Percentiles rank a stretch among this genome's conserved stretches.
phyloP scores from a whole-genome alignment of 257 asterid genomes.

The Solanum ossicruentum region DNA sequence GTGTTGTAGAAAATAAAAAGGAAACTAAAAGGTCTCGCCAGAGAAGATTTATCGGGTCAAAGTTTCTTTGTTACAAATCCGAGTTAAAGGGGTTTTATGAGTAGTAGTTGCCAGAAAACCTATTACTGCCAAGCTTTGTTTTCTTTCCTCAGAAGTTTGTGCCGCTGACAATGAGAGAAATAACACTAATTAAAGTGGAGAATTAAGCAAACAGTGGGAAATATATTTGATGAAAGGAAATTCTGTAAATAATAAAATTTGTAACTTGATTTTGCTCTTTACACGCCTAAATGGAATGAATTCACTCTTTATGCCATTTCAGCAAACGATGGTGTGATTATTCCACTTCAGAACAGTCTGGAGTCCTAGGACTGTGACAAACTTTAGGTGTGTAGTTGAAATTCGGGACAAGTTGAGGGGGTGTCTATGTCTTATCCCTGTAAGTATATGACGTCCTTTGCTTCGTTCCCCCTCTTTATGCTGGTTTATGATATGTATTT shows the following conservation, averaged over 20 bases:
- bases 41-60: not conserved
- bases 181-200: not conserved
- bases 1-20: not conserved
- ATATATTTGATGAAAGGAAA: not conserved
- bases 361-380: not conserved
- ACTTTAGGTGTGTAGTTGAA: not conserved
- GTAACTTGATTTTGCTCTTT: not conserved
- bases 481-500: not conserved
- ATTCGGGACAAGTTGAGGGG: not conserved
- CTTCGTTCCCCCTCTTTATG: not conserved
- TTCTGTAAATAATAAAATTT: not conserved
- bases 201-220: not conserved
- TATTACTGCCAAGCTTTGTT: not conserved
- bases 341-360: not conserved
- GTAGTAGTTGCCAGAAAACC: not conserved
- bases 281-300: not conserved
- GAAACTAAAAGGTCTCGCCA: not conserved
- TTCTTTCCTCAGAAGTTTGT: not conserved
- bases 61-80: not conserved
- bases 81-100: not conserved
- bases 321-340: not conserved
- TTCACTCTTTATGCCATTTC: not conserved
- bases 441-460: not conserved
- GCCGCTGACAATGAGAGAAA: not conserved
- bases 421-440: not conserved